A percentile compares a stretch with the other conserved stretches of the same genome.
phyloP scores from a whole-genome alignment of 306 rosid species.

The Corylus avellana region DNA sequence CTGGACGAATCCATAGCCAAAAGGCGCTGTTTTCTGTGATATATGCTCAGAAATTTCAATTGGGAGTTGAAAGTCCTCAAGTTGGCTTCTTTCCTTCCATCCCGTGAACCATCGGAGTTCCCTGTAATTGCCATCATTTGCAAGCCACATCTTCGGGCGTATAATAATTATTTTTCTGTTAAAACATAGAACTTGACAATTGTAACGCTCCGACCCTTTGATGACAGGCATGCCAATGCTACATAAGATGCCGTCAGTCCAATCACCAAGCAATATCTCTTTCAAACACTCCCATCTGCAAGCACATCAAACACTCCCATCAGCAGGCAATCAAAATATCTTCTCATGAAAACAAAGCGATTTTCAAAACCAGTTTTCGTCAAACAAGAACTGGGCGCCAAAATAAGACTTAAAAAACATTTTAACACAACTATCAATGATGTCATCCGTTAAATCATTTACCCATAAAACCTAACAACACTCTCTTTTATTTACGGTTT shows the following conservation, averaged over 20 bases:
- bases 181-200: slow-evolving; percentile 77
- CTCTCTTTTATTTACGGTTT: background rate
- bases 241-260: slow-evolving; percentile 88
- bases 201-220: slow-evolving; percentile 84
- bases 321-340: background rate
- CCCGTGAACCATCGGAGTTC: slow-evolving; percentile 98
- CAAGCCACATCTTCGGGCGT: slow-evolving; percentile 92
- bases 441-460: background rate
- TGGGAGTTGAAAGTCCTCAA: slow-evolving; percentile 79
- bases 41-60: slow-evolving; percentile 60
- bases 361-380: background rate
- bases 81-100: slow-evolving; percentile 76
- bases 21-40: slow-evolving; percentile 69
- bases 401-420: background rate
- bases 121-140: slow-evolving; percentile 95
- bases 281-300: slow-evolving; percentile 96
- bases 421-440: background rate
- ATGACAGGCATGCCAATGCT: slow-evolving; percentile 96
- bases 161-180: slow-evolving; percentile 83
- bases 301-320: slow-evolving; percentile 12
- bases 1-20: slow-evolving; percentile 88
- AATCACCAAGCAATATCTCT: slow-evolving; percentile 72
- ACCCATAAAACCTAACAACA: background rate
- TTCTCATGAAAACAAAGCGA: background rate
- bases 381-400: background rate